Evolutionary conservation across 345 rosid genomes (phyloP).

Genomic region (Nasturtium officinale): DNA sequence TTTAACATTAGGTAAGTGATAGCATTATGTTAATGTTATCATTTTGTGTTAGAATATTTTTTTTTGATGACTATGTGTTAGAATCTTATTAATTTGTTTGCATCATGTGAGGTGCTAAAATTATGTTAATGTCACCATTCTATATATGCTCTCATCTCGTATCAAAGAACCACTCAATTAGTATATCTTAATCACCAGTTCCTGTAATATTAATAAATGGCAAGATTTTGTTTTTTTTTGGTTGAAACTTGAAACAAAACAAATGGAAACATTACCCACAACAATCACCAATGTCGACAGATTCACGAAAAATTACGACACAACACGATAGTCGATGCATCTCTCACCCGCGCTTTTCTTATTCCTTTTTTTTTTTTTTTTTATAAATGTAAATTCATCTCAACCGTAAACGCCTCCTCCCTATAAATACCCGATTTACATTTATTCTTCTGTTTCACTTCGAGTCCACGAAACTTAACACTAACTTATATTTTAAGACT

Average conservation of each 20-base stretch:
- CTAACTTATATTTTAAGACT: too few relatives aligned
- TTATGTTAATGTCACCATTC: too few relatives aligned
- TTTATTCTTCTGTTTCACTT: neutral
- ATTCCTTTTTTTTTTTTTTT: conserved; percentile 12
- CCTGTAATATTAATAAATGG: neutral
- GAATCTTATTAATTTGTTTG: too few relatives aligned
- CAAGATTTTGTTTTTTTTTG: neutral
- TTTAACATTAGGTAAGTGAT: too few relatives aligned
- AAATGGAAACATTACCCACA: conserved; percentile 48
- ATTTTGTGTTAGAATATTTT: too few relatives aligned
- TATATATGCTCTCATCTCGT: too few relatives aligned
- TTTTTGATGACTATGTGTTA: too few relatives aligned
- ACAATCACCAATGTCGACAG: conserved; percentile 67
- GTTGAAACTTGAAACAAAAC: neutral
- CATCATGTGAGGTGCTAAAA: too few relatives aligned
- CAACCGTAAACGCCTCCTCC: conserved; percentile 27
- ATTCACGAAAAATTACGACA: conserved; percentile 20
- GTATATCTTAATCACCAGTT: too few relatives aligned
- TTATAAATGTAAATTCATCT: neutral
- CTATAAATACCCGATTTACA: conserved; percentile 12
- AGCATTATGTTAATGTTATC: too few relatives aligned
- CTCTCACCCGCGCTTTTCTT: conserved; percentile 19
- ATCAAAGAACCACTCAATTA: too few relatives aligned
- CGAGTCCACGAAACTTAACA: conserved; percentile 17
- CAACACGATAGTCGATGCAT: conserved; percentile 11